phyloP scores from a whole-genome alignment of 2,329 filamentous ascomycete species.

The Ophiocordyceps camponoti-saundersi region DNA sequence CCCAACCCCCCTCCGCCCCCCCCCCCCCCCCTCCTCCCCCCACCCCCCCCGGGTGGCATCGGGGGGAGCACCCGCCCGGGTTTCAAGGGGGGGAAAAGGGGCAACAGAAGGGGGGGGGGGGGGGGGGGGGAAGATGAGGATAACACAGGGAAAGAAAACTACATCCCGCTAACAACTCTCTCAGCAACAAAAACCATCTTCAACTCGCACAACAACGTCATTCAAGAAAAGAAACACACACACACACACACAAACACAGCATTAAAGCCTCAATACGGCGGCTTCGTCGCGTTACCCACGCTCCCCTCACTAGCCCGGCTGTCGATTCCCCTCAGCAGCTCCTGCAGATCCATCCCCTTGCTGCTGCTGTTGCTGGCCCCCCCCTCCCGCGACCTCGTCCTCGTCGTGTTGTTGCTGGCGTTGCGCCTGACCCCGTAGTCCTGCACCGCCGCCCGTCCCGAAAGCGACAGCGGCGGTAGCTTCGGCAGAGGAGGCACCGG shows the following conservation, averaged over 20 bases:
- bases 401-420: constrained; percentile 21
- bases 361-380: constrained; percentile 13
- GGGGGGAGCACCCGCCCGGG: too few relatives aligned
- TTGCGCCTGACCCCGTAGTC: constrained; percentile 24
- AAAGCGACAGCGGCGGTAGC: constrained; percentile 10
- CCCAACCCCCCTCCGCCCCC: too few relatives aligned
- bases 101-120: too few relatives aligned
- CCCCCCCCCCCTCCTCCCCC: too few relatives aligned
- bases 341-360: constrained; percentile 27
- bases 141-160: too few relatives aligned
- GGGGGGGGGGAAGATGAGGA: too few relatives aligned
- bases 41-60: too few relatives aligned
- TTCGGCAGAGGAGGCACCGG: constrained; percentile 39
- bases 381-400: constrained; percentile 16
- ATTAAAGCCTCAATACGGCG: constrained; percentile 26
- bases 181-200: too few relatives aligned
- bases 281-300: constrained; percentile 27
- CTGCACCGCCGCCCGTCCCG: constrained; percentile 14
- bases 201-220: too few relatives aligned
- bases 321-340: constrained; percentile 33
- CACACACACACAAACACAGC: not conserved
- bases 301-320: constrained; percentile 26
- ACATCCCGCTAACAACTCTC: too few relatives aligned
- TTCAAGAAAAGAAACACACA: too few relatives aligned
- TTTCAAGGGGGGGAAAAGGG: too few relatives aligned